Conservation (phyloP, 495 filamentous ascomycete genomes). For the Patellaria atrata region DNA sequence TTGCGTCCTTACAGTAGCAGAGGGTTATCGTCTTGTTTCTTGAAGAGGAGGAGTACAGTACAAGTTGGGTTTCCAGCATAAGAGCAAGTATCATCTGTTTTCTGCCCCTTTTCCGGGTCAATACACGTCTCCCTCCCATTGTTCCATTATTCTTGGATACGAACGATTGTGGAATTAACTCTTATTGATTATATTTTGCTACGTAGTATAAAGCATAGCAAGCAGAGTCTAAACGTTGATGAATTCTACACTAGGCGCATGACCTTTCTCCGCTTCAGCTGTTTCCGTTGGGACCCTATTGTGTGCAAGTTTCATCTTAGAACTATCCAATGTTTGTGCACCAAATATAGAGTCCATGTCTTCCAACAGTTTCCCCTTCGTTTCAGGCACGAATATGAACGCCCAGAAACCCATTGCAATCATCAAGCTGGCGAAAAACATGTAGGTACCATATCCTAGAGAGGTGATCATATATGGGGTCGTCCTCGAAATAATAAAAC, state of each 20-base stretch:
- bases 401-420: constrained; percentile 51
- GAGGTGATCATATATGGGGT: constrained; percentile 61
- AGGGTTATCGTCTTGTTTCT: not conserved
- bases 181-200: too few species aligned
- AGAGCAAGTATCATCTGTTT: constrained; percentile 7
- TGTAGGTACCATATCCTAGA: constrained; percentile 62
- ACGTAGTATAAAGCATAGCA: too few species aligned
- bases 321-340: too few species aligned
- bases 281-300: constrained; percentile 8
- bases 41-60: not conserved
- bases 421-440: constrained; percentile 65
- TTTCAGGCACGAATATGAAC: constrained; percentile 28
- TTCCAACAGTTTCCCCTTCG: constrained; percentile 28
- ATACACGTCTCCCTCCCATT: not conserved
- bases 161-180: too few species aligned
- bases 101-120: constrained; percentile 2
- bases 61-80: not conserved
- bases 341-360: constrained; percentile 39
- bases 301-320: too few species aligned
- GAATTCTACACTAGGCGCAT: constrained; percentile 9
- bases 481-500: constrained; percentile 59
- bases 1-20: constrained; percentile 46
- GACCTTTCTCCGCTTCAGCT: constrained; percentile 12
- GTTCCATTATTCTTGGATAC: too few species aligned
- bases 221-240: not conserved